Conservation (phyloP, 1,139 yeast species). For the Suhomyces taliae region DNA sequence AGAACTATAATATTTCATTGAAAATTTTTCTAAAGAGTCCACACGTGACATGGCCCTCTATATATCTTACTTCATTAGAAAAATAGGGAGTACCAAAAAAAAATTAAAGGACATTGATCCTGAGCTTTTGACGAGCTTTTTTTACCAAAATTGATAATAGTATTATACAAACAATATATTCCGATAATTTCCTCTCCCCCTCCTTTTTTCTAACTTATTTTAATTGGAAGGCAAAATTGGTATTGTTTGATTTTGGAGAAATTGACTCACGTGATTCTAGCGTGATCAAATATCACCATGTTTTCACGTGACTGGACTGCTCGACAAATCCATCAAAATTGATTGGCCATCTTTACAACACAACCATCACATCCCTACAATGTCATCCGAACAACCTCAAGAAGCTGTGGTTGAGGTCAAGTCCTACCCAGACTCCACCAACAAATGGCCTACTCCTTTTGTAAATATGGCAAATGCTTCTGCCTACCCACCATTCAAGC, state of each 20-base stretch:
- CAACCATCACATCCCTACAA: conserved; percentile 6
- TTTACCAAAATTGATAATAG: too few relatives aligned
- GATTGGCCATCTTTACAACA: conserved; percentile 19
- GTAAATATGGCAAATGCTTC: conserved; percentile 39
- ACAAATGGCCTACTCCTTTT: conserved; percentile 46
- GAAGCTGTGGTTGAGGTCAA: conserved; percentile 15
- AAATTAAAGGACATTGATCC: too few relatives aligned
- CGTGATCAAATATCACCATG: too few relatives aligned
- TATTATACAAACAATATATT: too few relatives aligned
- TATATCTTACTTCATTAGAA: too few relatives aligned
- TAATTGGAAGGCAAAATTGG: too few relatives aligned
- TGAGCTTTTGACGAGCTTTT: too few relatives aligned
- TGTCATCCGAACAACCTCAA: conserved; percentile 17
- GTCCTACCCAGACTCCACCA: conserved; percentile 36
- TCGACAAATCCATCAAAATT: conserved; percentile 16
- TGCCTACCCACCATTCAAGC: conserved; percentile 48
- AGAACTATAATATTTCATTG: background rate
- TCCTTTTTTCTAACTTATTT: too few relatives aligned
- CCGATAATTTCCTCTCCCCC: too few relatives aligned
- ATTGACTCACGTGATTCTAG: too few relatives aligned
- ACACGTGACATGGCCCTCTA: background rate
- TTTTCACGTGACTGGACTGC: conserved; percentile 1
- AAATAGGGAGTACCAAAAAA: too few relatives aligned
- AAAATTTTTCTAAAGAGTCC: conserved; percentile 5
- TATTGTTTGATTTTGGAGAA: too few relatives aligned